Base-by-base conservation (phyloP, 805 yeast species). In the Wickerhamiella spandovensis region DNA sequence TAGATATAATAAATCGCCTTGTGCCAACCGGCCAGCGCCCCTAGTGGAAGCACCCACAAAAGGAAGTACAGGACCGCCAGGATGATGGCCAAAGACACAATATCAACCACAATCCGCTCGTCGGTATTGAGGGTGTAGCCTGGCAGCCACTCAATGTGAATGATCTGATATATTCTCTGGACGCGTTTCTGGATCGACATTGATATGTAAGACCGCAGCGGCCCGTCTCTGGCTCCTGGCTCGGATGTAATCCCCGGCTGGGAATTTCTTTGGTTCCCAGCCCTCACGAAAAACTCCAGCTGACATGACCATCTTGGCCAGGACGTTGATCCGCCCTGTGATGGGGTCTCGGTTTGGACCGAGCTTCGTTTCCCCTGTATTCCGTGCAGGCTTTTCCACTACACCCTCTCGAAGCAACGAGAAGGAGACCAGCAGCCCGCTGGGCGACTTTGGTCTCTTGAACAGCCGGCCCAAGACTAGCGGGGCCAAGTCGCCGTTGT, bases 241-340 rank as follows among this genome's bases (percentile, higher is more conserved):
- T n/a, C n/a, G n/a, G n/a, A n/a, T n/a, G n/a, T n/a, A n/a, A n/a
- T n/a, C n/a, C n/a, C n/a, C n/a, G n/a, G n/a, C n/a, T n/a, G n/a
- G n/a, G n/a, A n/a, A n/a, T n/a, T n/a, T n/a, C n/a, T n/a, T n/a
- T n/a, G n/a, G n/a, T n/a, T 24, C 25, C 25, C 8, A 24, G 25
- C 25, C 25, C 25, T 8, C 25, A 24, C 12, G 20, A 35, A 35
- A 35, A 35, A 35, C 39, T 90, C 53, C 98, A 98, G 67, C 92
- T 98, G 23, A 95, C 95, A 92, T 88, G 37, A 92, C 94, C 53
- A 87, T 71, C 54, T 95, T 95, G 0, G 98, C 95, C 61, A 78
- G 82, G 15, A 95, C 96, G 17, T 20, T 35, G 39, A 15, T 35
- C 39, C 39, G 39, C 20, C 39, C 39, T 2, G 39, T 17, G 10